Evolutionary conservation across 2,329 filamentous ascomycete species (phyloP).

Genomic region (Orbilia ellipsospora): DNA sequence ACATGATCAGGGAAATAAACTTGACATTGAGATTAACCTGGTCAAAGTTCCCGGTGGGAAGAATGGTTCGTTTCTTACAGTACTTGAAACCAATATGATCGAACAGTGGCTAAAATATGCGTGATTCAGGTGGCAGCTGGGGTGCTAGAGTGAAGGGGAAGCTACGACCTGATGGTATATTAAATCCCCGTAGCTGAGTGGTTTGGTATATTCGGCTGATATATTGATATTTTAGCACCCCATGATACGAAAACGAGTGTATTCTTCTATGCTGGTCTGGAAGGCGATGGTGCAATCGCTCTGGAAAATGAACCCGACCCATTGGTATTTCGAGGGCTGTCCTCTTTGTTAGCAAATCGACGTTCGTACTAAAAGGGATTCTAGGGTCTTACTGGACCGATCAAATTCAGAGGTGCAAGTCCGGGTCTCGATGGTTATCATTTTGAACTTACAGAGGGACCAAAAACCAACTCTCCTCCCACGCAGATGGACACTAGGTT

Average conservation of each 20-base stretch:
- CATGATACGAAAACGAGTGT: conserved; percentile 78
- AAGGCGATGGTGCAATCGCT: conserved; percentile 77
- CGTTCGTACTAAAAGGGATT: neutral
- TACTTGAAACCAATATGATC: conserved; percentile 12
- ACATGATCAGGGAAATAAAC: conserved; percentile 84
- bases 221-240: conserved; percentile 62
- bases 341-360: neutral
- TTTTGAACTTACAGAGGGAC: conserved; percentile 79
- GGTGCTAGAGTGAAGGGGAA: conserved; percentile 85
- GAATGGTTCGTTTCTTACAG: conserved; percentile 67
- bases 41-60: conserved; percentile 88
- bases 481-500: conserved; percentile 70
- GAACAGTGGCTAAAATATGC: neutral
- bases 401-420: conserved; percentile 77
- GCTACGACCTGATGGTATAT: conserved; percentile 73
- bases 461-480: conserved; percentile 71
- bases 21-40: conserved; percentile 93
- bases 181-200: conserved; percentile 34
- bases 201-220: neutral
- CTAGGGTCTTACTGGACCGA: conserved; percentile 69
- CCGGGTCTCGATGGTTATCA: conserved; percentile 81
- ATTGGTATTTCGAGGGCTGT: conserved; percentile 14
- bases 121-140: conserved; percentile 76
- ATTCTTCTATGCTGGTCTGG: conserved; percentile 83
- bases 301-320: conserved; percentile 69